Evolutionary conservation across 73 alveolate genomes (phyloP).

Genomic region (Paramecium biaurelia): DNA sequence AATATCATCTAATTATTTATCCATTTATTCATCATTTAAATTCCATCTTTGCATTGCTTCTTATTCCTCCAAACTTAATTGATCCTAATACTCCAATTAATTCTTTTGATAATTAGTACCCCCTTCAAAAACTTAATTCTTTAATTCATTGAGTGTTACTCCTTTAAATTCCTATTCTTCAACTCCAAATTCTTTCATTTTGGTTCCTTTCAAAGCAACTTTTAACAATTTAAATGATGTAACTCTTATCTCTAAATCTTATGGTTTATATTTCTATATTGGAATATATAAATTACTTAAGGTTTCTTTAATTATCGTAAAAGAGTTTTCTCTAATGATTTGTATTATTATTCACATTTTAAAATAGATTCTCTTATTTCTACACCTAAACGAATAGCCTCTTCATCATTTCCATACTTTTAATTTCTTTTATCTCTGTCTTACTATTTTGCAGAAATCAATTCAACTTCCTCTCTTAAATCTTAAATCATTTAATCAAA

Average conservation of each 20-base stretch:
- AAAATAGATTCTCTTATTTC: not conserved
- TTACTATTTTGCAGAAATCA: conserved; percentile 25
- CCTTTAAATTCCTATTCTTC: conserved; percentile 29
- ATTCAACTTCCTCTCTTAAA: not conserved
- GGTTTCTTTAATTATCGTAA: not conserved
- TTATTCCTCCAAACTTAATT: not conserved
- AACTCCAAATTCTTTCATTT: not conserved
- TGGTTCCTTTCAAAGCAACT: conserved; percentile 16
- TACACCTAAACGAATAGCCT: not conserved
- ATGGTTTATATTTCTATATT: not conserved
- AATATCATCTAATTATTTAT: not conserved
- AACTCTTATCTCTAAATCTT: not conserved
- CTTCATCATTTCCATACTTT: not conserved
- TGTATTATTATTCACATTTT: not conserved
- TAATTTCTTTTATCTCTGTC: conserved; percentile 22
- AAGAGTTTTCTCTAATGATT: not conserved
- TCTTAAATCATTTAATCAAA: conserved; percentile 4
- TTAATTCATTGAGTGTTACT: not conserved
- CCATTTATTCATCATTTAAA: conserved; percentile 15
- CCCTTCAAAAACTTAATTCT: not conserved
- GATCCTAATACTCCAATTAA: not conserved
- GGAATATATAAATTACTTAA: not conserved
- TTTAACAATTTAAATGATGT: not conserved
- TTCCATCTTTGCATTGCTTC: conserved; percentile 11
- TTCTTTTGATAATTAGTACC: not conserved